A percentile compares a stretch with the other conserved stretches of the same genome.
These are phyloP conservation scores for Arachis stenosperma DNA, from an alignment of 306 rosid species.

Conservation along the genomic window DNA sequence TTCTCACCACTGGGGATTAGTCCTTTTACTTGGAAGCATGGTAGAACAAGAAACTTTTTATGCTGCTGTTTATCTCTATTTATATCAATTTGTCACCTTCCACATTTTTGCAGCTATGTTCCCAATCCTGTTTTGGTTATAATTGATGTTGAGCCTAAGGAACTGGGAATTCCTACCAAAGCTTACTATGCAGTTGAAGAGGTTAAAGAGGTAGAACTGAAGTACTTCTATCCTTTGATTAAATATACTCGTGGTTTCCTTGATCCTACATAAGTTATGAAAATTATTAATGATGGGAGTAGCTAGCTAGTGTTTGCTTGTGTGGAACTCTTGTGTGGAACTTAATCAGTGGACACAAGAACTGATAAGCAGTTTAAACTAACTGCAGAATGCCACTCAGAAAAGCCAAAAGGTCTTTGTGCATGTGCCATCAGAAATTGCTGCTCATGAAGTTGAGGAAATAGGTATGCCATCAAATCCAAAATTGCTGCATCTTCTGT, in stretches of 20 bases:
- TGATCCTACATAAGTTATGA: neutral
- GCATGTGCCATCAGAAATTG: conserved; percentile 86
- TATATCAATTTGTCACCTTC: neutral
- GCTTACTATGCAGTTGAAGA: conserved; percentile 92
- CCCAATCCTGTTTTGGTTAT: conserved; percentile 90
- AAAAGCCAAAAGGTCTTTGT: conserved; percentile 91
- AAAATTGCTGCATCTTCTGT: conserved; percentile 14
- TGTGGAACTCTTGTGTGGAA: neutral
- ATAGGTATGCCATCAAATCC: conserved; percentile 61
- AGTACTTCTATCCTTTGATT: conserved; percentile 9
- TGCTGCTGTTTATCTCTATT: conserved; percentile 4
- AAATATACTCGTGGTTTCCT: neutral
- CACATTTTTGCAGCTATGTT: conserved; percentile 57
- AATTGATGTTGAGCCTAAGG: conserved; percentile 86
- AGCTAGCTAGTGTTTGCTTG: conserved; percentile 29
- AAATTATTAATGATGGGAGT: conserved; percentile 11
- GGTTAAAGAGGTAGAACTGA: conserved; percentile 69
- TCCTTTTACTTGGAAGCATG: neutral
- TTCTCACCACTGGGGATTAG: conserved; percentile 6
- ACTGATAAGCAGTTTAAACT: conserved; percentile 36
- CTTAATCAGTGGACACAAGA: conserved; percentile 10
- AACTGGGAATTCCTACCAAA: conserved; percentile 90
- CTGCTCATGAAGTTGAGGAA: conserved; percentile 93
- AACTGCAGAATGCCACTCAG: conserved; percentile 82
- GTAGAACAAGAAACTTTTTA: neutral